Percentiles rank a stretch among this genome's conserved stretches.
These are phyloP conservation scores for Penicillium paneum DNA, from an alignment of 2,329 filamentous ascomycete genomes.

Conservation along the genomic window DNA sequence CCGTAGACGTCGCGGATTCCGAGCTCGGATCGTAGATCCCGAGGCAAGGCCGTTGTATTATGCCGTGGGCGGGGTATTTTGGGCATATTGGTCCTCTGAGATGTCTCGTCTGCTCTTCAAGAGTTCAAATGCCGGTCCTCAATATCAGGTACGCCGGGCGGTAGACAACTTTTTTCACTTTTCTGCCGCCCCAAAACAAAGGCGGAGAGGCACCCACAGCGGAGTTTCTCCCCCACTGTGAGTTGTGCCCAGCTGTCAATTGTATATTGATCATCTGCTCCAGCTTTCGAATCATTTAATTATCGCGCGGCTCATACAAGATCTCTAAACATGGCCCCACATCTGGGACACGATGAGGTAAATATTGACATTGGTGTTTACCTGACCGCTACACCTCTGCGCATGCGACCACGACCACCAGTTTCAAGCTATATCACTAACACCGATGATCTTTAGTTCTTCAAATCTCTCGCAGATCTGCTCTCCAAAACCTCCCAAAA, in stretches of 20 bases:
- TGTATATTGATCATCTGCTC: conserved; percentile 9
- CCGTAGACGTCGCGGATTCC: conserved; percentile 39
- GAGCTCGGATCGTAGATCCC: conserved; percentile 39
- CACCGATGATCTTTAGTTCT: conserved; percentile 36
- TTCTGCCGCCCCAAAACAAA: conserved; percentile 19
- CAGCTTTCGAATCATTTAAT: conserved; percentile 6
- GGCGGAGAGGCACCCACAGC: conserved; percentile 23
- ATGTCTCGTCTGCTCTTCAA: neutral
- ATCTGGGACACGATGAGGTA: conserved; percentile 45
- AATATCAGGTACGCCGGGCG: conserved; percentile 11
- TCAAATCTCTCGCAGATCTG: conserved; percentile 40
- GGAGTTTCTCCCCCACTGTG: conserved; percentile 22
- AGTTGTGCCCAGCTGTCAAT: conserved; percentile 14
- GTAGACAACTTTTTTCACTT: conserved; percentile 26
- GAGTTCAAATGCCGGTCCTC: neutral
- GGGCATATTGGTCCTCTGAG: conserved; percentile 26
- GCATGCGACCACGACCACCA: conserved; percentile 11
- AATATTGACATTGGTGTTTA: conserved; percentile 1
- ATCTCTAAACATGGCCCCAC: conserved; percentile 30
- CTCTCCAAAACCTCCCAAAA: conserved; percentile 40
- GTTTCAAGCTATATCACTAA: conserved; percentile 14
- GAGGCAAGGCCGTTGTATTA: conserved; percentile 44
- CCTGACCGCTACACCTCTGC: neutral
- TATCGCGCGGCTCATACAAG: neutral
- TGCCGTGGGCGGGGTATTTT: conserved; percentile 29